Conservation (phyloP, 345 rosid genomes). For the Turnera subulata region DNA sequence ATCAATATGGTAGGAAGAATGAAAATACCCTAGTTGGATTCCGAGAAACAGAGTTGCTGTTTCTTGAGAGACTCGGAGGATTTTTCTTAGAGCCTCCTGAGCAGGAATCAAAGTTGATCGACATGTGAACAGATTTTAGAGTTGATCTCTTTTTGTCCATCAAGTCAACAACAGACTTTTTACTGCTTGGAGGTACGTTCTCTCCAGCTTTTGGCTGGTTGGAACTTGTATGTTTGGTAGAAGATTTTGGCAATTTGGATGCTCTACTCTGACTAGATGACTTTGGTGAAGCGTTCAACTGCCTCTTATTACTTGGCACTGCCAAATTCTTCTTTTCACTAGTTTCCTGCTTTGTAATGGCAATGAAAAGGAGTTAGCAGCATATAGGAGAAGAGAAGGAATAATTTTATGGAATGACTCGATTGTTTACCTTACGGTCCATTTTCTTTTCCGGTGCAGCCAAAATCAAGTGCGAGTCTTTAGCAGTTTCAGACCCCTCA, state of each 20-base stretch:
- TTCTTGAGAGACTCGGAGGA: slow-evolving; percentile 33
- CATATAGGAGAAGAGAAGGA: slow-evolving; percentile 5
- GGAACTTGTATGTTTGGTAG: slow-evolving; percentile 25
- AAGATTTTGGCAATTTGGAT: slow-evolving; percentile 26
- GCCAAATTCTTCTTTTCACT: slow-evolving; percentile 26
- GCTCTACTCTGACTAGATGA: slow-evolving; percentile 21
- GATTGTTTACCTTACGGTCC: slow-evolving; percentile 38
- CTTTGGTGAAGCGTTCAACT: slow-evolving; percentile 29
- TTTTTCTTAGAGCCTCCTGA: slow-evolving; percentile 29
- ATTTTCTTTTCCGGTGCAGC: slow-evolving; percentile 23
- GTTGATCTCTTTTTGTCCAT: slow-evolving; percentile 34
- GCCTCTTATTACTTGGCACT: slow-evolving; percentile 38
- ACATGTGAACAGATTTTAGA: slow-evolving; percentile 41
- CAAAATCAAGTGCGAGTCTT: slow-evolving; percentile 10
- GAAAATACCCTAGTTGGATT: slow-evolving; percentile 47
- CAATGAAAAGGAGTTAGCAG: slow-evolving; percentile 6
- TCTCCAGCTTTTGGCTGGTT: slow-evolving; percentile 29
- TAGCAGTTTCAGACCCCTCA: slow-evolving; percentile 21
- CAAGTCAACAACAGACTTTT: slow-evolving; percentile 22
- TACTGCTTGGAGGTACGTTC: slow-evolving; percentile 12
- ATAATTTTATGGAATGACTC: slow-evolving; percentile 6
- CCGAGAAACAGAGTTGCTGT: slow-evolving; percentile 25
- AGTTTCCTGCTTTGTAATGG: slow-evolving; percentile 26
- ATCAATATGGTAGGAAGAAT: background rate
- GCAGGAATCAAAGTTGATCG: slow-evolving; percentile 38